Percentiles rank a stretch among this genome's conserved stretches.
These are phyloP conservation scores for Senecio squalidus DNA, from an alignment of 140 eudicot genomes.

Conservation along the genomic window DNA sequence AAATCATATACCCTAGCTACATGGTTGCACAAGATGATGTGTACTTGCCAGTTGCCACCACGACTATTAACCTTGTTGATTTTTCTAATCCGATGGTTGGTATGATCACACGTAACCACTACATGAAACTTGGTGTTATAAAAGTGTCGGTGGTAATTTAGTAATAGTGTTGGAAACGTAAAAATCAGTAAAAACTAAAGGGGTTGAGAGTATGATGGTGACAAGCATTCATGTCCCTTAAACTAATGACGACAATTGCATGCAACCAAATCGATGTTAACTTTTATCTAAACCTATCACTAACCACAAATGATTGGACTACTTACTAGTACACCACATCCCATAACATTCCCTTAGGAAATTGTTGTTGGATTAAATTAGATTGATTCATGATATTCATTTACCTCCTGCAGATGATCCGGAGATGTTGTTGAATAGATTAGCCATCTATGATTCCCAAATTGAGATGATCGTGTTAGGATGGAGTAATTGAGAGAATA, in stretches of 20 bases:
- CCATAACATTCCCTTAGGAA: too few species aligned
- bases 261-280: neutral
- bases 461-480: too few species aligned
- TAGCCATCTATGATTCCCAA: too few species aligned
- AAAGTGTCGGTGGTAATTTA: constrained; percentile 10
- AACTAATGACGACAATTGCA: neutral
- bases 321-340: neutral
- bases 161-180: neutral
- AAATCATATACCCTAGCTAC: neutral
- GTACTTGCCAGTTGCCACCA: neutral
- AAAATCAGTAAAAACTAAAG: neutral
- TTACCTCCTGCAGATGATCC: too few species aligned
- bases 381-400: too few species aligned
- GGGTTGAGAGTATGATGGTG: neutral
- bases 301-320: constrained; percentile 10
- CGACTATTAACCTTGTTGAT: neutral
- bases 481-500: too few species aligned
- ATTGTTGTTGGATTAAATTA: too few species aligned
- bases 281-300: neutral
- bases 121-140: neutral
- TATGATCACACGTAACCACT: neutral
- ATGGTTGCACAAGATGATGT: neutral
- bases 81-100: neutral
- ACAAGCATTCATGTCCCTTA: neutral
- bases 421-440: too few species aligned